These are phyloP conservation scores for Xylaria sp. DNA, from an alignment of 2,329 filamentous ascomycete species.

Conservation along the genomic window DNA sequence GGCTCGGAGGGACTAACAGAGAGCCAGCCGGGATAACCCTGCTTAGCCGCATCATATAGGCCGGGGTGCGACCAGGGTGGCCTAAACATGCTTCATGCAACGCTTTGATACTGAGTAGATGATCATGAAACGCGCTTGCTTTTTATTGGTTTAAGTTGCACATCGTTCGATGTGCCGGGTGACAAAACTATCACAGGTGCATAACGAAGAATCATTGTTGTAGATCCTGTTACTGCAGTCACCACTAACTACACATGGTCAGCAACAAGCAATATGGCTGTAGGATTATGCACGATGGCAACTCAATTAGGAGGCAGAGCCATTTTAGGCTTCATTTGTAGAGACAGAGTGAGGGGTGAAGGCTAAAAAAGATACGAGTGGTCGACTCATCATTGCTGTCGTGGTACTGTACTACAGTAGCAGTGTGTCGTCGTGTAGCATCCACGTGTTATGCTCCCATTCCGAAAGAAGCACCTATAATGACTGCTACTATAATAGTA, in stretches of 20 bases:
- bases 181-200: not conserved
- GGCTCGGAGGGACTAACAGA: constrained; percentile 29
- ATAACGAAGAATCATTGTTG: constrained; percentile 18
- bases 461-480: not conserved
- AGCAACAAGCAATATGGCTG: not conserved
- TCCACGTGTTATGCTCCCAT: not conserved
- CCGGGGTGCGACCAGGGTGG: constrained; percentile 31
- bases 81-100: constrained; percentile 33
- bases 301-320: not conserved
- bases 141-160: constrained; percentile 21
- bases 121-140: constrained; percentile 28
- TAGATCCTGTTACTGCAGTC: constrained; percentile 14
- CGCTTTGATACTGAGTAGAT: constrained; percentile 31
- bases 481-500: not conserved
- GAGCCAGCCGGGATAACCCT: constrained; percentile 33
- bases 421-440: not conserved
- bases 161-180: constrained; percentile 19
- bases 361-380: not conserved
- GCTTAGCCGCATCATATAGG: constrained; percentile 31
- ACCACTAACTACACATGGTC: not conserved
- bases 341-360: not conserved
- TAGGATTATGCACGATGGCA: not conserved
- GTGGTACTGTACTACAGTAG: not conserved
- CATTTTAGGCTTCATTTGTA: not conserved
- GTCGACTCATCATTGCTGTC: not conserved